phyloP scores from a whole-genome alignment of 202 grass and related monocot species.

The Schoenoplectus tabernaemontani region DNA sequence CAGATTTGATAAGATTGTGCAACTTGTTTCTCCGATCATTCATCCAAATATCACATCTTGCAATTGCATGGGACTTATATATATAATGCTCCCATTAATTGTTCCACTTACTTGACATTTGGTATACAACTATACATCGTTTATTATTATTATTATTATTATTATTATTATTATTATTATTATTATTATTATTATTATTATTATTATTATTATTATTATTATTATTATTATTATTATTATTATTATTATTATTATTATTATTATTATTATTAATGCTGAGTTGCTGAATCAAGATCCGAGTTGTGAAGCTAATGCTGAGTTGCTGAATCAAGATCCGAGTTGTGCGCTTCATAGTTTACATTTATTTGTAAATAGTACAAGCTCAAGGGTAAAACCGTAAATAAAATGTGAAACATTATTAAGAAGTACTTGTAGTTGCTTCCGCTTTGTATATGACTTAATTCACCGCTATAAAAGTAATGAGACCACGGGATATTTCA shows the following conservation, averaged over 20 bases:
- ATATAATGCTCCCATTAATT: neutral
- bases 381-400: neutral
- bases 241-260: no score
- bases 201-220: no score
- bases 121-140: neutral
- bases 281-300: no score
- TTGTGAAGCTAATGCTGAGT: no score
- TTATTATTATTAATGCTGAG: no score
- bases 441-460: neutral
- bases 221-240: no score
- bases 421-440: neutral
- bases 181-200: no score
- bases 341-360: conserved; percentile 13
- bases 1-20: neutral
- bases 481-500: neutral
- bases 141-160: no score
- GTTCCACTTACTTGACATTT: neutral
- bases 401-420: neutral
- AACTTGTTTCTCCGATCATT: neutral
- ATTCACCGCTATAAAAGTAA: neutral
- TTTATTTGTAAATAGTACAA: neutral
- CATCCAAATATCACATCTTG: conserved; percentile 4
- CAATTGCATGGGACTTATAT: neutral
- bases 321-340: conserved; percentile 25
- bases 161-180: no score